A percentile compares a stretch with the other conserved stretches of the same genome.
Conservation (phyloP, 1,284 basidiomycete genomes). For the Takashimella tepidaria region DNA sequence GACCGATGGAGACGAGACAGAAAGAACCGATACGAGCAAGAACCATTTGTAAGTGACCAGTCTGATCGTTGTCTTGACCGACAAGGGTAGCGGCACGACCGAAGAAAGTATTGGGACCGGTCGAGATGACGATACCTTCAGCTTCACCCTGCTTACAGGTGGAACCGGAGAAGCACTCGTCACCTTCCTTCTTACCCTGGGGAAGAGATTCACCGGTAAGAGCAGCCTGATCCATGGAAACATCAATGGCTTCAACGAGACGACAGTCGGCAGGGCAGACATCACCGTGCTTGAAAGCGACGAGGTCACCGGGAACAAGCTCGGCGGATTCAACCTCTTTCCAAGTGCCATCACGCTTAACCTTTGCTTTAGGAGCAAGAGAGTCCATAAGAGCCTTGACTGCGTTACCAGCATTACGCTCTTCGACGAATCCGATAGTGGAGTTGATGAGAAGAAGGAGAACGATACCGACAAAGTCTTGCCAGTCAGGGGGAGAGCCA, state of each 20-base stretch:
- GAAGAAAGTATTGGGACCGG: constrained; percentile 93
- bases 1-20: constrained; percentile 88
- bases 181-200: constrained; percentile 79
- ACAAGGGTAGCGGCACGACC: constrained; percentile 92
- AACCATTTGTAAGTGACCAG: constrained; percentile 96
- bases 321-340: constrained; percentile 78
- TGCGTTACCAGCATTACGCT: constrained; percentile 92
- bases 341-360: constrained; percentile 78
- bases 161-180: constrained; percentile 96
- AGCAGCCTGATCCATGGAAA: constrained; percentile 94
- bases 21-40: constrained; percentile 92
- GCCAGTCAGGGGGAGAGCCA: constrained; percentile 82
- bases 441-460: constrained; percentile 91
- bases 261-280: constrained; percentile 94
- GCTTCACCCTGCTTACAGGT: constrained; percentile 97
- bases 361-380: constrained; percentile 92
- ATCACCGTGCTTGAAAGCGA: constrained; percentile 97
- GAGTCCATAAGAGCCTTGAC: constrained; percentile 99
- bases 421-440: constrained; percentile 96
- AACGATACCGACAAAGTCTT: constrained; percentile 95
- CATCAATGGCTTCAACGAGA: constrained; percentile 89
- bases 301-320: constrained; percentile 89
- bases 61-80: constrained; percentile 91
- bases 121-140: constrained; percentile 93
- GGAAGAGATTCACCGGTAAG: constrained; percentile 94